Conservation (phyloP, 371 early-diverging fungal species). For the Lichtheimia ornata region DNA sequence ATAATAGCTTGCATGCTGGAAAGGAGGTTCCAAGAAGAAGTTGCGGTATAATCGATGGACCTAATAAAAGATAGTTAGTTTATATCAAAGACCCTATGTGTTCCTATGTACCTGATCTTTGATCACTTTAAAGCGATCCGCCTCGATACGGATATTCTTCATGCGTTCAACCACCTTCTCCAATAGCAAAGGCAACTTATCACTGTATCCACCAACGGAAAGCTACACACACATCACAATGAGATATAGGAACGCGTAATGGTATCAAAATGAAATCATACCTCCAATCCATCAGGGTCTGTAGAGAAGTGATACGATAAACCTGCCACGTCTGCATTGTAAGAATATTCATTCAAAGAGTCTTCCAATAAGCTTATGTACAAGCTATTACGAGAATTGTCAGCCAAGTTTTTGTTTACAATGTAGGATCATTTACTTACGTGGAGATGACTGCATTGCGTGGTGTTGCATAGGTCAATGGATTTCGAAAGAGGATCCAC, state of each 20-base stretch:
- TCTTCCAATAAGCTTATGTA: constrained; percentile 77
- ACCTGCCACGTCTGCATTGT: constrained; percentile 88
- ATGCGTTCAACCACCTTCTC: constrained; percentile 71
- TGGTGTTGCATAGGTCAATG: constrained; percentile 58
- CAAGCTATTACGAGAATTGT: constrained; percentile 38
- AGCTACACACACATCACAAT: constrained; percentile 26
- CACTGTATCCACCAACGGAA: constrained; percentile 78
- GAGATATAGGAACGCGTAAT: not conserved
- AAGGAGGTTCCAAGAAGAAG: constrained; percentile 71
- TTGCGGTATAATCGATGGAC: constrained; percentile 66
- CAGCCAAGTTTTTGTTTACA: too few relatives aligned
- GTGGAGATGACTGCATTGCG: constrained; percentile 39
- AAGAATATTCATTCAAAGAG: constrained; percentile 77
- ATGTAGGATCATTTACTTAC: constrained; percentile 20
- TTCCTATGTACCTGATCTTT: constrained; percentile 57
- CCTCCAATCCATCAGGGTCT: constrained; percentile 59
- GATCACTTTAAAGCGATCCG: constrained; percentile 72
- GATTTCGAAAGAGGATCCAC: constrained; percentile 55
- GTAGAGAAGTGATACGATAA: constrained; percentile 70
- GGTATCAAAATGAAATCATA: constrained; percentile 16
- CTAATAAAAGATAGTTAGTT: constrained; percentile 14
- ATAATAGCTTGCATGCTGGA: constrained; percentile 76
- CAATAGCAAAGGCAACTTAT: constrained; percentile 75
- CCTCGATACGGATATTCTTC: constrained; percentile 59
- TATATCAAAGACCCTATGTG: too few relatives aligned